These are phyloP conservation scores for Amesomyces nigricolor DNA, from an alignment of 2,329 filamentous ascomycete species.

Conservation along the genomic window DNA sequence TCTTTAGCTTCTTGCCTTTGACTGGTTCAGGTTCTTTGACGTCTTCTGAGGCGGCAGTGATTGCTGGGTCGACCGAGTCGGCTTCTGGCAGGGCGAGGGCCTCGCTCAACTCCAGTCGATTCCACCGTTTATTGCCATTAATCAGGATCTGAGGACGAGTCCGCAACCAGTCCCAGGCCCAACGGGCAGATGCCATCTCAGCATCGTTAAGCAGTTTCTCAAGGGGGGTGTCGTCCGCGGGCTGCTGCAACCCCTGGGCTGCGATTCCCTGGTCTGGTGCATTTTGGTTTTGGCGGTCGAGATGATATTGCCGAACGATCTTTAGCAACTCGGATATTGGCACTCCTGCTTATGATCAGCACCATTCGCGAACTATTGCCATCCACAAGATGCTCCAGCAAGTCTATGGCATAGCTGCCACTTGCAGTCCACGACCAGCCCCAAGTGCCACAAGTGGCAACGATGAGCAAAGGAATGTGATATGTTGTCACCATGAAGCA, in stretches of 20 bases:
- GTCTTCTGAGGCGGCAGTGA: neutral
- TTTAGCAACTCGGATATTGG: constrained; percentile 23
- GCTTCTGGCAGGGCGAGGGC: constrained; percentile 35
- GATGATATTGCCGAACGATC: constrained; percentile 26
- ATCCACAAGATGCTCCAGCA: neutral
- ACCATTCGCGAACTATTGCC: neutral
- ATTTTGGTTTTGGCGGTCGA: constrained; percentile 15
- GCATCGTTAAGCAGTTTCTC: constrained; percentile 23
- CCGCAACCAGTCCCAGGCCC: constrained; percentile 39
- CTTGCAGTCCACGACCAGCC: neutral
- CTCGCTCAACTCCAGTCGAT: constrained; percentile 37
- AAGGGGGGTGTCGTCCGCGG: constrained; percentile 11
- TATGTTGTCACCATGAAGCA: too few relatives aligned
- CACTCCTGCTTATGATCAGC: constrained; percentile 23
- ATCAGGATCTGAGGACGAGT: constrained; percentile 38
- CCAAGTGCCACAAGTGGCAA: neutral
- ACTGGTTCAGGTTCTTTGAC: neutral
- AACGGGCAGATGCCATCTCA: constrained; percentile 35
- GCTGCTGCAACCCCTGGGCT: neutral
- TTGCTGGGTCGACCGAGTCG: constrained; percentile 4
- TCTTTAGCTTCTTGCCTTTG: constrained; percentile 18
- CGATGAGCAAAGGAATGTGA: too few relatives aligned
- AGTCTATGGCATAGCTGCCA: neutral
- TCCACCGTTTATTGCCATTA: constrained; percentile 33
- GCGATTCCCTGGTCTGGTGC: constrained; percentile 3